Evolutionary conservation across 73 alveolate genomes (phyloP), one percentile per base, ranked within the genome.

Genomic region (Durusdinium trenchii): DNA sequence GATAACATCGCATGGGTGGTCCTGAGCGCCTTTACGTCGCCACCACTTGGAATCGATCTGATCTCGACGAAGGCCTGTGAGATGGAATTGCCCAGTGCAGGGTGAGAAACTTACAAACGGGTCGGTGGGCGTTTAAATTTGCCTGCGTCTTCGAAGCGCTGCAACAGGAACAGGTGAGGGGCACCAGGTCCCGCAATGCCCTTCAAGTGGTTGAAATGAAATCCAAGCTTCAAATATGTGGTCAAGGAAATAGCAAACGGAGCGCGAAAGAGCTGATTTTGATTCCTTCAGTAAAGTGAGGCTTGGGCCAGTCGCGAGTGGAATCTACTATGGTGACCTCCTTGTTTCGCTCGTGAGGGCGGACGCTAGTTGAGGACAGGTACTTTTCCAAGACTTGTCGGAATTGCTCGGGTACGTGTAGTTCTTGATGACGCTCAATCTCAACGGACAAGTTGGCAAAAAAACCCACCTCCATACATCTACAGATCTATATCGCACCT

Each of bases 131-230:
- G n/a, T n/a, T n/a, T 26, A 9, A 23, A 40, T 61, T 3, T 0
- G 61, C 87, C 87, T 76, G 87, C 5, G 40, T 76, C 87, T 9
- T 61, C 42, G 61, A 76, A 76, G 3, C 87, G 32, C 40, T 76
- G 62, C 40, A 76, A 9, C 10, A 6, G 40, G 46, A 76, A 76
- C 4, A 45, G 54, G 61, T 76, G 87, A 36, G 87, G 87, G 42
- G 87, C 87, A 35, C 87, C 87, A 3, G 62, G 42, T 43, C 87
- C 87, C 5, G 62, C 87, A 6, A 76, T 6, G 26, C 87, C 87
- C 62, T 26, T 9, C 62, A 76, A 43, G 87, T 76, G 87, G 62
- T 54, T 61, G 0, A 54, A 54, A 45, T 76, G 48, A 18, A 76
- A 40, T 7, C 42, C 87, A 10, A 76, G 6, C 43, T 43, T 76